Percentiles rank a stretch among this genome's conserved stretches.
Conservation (phyloP, 1,139 yeast species). For the Debaryomyces singareniensis region DNA sequence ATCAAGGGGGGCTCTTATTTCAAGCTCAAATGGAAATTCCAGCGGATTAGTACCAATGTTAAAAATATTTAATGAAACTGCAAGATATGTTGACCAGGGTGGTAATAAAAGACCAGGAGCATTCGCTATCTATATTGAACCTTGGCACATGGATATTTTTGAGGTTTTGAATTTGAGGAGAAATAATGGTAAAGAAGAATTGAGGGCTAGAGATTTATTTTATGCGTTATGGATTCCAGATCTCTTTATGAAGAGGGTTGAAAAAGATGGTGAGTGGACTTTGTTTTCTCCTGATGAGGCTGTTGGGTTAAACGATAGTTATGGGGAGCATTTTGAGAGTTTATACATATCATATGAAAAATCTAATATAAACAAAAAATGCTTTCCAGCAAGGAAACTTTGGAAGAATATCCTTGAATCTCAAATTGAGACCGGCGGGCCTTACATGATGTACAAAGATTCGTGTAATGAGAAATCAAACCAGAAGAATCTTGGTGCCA, state of each 20-base stretch:
- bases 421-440: slow-evolving; percentile 90
- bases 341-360: slow-evolving; percentile 67
- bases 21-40: slow-evolving; percentile 86
- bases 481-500: slow-evolving; percentile 81
- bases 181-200: slow-evolving; percentile 88
- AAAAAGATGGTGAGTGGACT: slow-evolving; percentile 74
- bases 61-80: slow-evolving; percentile 85
- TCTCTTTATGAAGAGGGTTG: slow-evolving; percentile 83
- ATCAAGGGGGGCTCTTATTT: slow-evolving; percentile 79
- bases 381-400: slow-evolving; percentile 77
- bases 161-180: slow-evolving; percentile 81
- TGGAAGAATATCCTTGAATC: slow-evolving; percentile 86
- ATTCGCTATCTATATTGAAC: slow-evolving; percentile 80
- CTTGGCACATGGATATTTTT: slow-evolving; percentile 87
- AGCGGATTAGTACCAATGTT: slow-evolving; percentile 88
- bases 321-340: slow-evolving; percentile 74
- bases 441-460: slow-evolving; percentile 87
- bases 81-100: slow-evolving; percentile 90
- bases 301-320: slow-evolving; percentile 72
- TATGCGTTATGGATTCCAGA: slow-evolving; percentile 93
- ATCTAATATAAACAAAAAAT: slow-evolving; percentile 64
- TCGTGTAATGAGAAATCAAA: slow-evolving; percentile 78
- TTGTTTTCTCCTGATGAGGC: slow-evolving; percentile 86
- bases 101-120: slow-evolving; percentile 96
- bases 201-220: slow-evolving; percentile 84